phyloP scores from a whole-genome alignment of 2,329 filamentous ascomycete species.

The Aspergillus tamarii region DNA sequence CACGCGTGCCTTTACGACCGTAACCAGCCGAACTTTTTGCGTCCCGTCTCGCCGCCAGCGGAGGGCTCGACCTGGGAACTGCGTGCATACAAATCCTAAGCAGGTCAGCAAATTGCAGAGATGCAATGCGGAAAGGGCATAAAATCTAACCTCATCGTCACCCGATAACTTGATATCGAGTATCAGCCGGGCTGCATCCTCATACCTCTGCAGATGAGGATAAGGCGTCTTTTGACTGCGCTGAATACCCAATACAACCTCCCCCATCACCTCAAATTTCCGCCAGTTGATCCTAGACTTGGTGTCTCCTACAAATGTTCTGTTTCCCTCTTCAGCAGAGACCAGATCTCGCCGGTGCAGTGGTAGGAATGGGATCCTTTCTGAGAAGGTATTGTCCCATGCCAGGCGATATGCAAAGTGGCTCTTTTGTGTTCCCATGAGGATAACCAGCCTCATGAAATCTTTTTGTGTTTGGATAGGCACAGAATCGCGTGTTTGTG shows the following conservation, averaged over 20 bases:
- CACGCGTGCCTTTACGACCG: constrained; percentile 31
- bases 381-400: constrained; percentile 91
- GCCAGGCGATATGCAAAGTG: constrained; percentile 95
- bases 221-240: constrained; percentile 87
- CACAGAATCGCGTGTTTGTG: constrained; percentile 77
- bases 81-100: constrained; percentile 61
- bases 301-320: constrained; percentile 77
- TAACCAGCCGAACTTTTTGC: constrained; percentile 50
- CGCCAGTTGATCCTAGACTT: constrained; percentile 89
- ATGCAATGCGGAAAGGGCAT: not conserved
- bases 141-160: constrained; percentile 78
- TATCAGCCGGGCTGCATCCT: constrained; percentile 73
- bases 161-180: constrained; percentile 79
- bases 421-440: constrained; percentile 92
- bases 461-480: constrained; percentile 73
- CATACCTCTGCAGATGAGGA: constrained; percentile 68
- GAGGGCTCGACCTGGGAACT: constrained; percentile 59
- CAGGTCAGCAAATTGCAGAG: constrained; percentile 14
- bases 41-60: constrained; percentile 37
- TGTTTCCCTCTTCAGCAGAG: constrained; percentile 88
- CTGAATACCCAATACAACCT: constrained; percentile 88
- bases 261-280: constrained; percentile 95
- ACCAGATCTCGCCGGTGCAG: constrained; percentile 88
- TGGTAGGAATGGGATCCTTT: constrained; percentile 91
- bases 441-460: constrained; percentile 82